Percentiles rank a stretch among this genome's conserved stretches.
Conservation (phyloP, 2,329 filamentous ascomycete genomes). For the Fusarium sulawesiense region DNA sequence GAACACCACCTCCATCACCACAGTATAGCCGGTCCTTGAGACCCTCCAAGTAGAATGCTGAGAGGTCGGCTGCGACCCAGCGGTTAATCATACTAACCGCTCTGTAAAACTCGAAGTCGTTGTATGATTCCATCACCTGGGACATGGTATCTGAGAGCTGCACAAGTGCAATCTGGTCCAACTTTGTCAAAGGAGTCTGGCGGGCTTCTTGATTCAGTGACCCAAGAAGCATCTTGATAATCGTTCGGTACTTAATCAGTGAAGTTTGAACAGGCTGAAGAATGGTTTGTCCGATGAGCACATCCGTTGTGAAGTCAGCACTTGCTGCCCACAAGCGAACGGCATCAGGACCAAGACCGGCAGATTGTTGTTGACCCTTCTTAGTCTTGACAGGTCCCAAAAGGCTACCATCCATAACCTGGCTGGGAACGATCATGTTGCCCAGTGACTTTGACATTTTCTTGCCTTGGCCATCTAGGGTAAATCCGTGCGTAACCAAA, state of each 20-base stretch:
- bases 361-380: conserved; percentile 58
- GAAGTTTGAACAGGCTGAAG: conserved; percentile 80
- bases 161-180: conserved; percentile 81
- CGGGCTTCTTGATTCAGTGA: conserved; percentile 69
- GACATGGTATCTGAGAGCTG: conserved; percentile 75
- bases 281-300: conserved; percentile 82
- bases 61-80: conserved; percentile 86
- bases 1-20: conserved; percentile 72
- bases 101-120: conserved; percentile 84
- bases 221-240: conserved; percentile 90
- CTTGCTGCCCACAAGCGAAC: conserved; percentile 91
- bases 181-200: conserved; percentile 63
- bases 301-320: conserved; percentile 90
- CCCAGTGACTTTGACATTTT: conserved; percentile 99
- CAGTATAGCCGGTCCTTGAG: conserved; percentile 94
- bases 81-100: conserved; percentile 78
- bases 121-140: conserved; percentile 73
- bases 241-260: conserved; percentile 88
- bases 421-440: conserved; percentile 81
- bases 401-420: conserved; percentile 88
- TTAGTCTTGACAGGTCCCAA: conserved; percentile 75
- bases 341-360: conserved; percentile 85
- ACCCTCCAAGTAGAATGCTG: conserved; percentile 92
- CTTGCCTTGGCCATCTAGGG: conserved; percentile 86
- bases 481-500: conserved; percentile 96